Evolutionary conservation across 1,284 basidiomycete genomes (phyloP), one percentile per base, ranked within the genome.

Genomic region (Cryptococcus sp.): DNA sequence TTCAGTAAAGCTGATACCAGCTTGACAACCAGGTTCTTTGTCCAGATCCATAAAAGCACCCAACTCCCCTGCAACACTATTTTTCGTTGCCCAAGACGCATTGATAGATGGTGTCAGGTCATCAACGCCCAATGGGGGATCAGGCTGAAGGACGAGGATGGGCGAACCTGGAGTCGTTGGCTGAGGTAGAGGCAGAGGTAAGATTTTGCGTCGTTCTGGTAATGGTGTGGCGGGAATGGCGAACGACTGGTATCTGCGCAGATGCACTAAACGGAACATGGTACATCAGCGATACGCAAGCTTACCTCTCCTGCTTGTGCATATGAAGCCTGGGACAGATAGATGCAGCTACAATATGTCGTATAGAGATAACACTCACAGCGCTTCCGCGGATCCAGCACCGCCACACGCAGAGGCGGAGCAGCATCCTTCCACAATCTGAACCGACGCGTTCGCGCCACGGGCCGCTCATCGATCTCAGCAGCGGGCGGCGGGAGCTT

Each of bases 321-420:
- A 11, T 17, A 53, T 47, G 31, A 19, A 31, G 19, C 3, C 20
- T 19, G 31, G 19, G 44, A 50, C 23, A 31, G 19, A 17, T 44
- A 15, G 15, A 22, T 5, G 10, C 27, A 31, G 10, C 10, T 5
- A 31, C 4, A 10, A 10, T 31, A 31, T 31, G 27, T 31, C 27
- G 10, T 31, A 5, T 4, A 31, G 23, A 19, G 41, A 22, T 23
- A 19, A 17, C 17, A 63, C 70, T 63, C 45, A 71, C 71, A 44
- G 55, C 69, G 46, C 19, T 60, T 61, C n/a, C 49, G 59, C 4
- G 64, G 69, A 63, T 71, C 71, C 8, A 71, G 59, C 8, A 71
- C 65, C 8, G 53, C 56, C 20, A 57, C 41, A 20, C 57, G 54
- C 44, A 73, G 47, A 15, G 55, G 50, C 10, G 65, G 65, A 1